Conservation (phyloP, 768 basidiomycete species). For the Panaeolus cyanescens region DNA sequence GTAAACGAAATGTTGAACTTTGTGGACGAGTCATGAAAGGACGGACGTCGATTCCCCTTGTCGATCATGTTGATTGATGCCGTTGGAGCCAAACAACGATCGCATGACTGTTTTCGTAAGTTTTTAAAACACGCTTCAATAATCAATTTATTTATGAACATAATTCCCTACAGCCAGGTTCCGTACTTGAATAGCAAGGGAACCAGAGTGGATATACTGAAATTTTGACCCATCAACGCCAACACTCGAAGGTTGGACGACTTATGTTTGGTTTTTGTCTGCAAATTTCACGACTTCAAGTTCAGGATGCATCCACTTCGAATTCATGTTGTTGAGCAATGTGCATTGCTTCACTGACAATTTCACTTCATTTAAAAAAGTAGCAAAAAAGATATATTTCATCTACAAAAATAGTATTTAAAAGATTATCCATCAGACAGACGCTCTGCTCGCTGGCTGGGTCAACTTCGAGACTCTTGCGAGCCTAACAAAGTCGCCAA, state of each 20-base stretch:
- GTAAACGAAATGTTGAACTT: background rate
- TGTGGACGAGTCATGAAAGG: background rate
- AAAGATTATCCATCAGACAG: constrained; percentile 59
- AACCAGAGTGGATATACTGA: too few species aligned
- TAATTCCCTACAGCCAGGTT: too few species aligned
- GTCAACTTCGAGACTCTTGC: constrained; percentile 27
- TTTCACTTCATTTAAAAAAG: background rate
- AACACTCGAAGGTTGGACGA: background rate
- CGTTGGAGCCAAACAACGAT: background rate
- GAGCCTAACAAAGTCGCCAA: constrained; percentile 24
- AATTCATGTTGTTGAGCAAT: background rate
- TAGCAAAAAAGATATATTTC: background rate
- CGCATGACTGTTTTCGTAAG: too few species aligned
- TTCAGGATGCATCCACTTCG: background rate
- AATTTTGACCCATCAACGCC: too few species aligned
- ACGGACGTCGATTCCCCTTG: background rate
- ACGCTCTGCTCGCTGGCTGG: constrained; percentile 58
- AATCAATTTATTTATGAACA: too few species aligned
- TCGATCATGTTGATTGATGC: constrained; percentile 1
- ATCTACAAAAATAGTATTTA: constrained; percentile 8
- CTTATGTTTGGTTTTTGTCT: background rate
- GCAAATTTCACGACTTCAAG: too few species aligned
- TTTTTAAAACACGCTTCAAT: background rate
- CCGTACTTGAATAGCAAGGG: too few species aligned
- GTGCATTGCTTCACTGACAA: background rate